Evolutionary conservation across 352 stramenopile genomes (phyloP), one percentile per base, ranked within the genome.

Genomic region (Phytophthora ramorum): DNA sequence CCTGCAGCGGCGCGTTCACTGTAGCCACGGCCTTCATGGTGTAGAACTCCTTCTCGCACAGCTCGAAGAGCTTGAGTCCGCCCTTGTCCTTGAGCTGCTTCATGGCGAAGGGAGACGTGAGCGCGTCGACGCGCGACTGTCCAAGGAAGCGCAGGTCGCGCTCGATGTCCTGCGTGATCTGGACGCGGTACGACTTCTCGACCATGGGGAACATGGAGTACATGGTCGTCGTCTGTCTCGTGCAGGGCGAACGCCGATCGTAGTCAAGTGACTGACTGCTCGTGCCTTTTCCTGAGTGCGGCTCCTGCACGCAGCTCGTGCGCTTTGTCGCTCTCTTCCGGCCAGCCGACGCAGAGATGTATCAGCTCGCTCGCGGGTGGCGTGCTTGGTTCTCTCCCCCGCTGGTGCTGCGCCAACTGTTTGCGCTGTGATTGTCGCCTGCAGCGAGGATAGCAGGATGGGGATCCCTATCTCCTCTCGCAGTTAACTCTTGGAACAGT

Each of bases 171-270:
- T 87, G 74, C 30, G 83, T 93, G 61, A 96, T 87, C 26, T 82
- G 73, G 63, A 88, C 76, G 47, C 83, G 79, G 62, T 91, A 94
- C 44, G 85, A 89, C 71, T 94, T 94, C 71, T 94, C 85, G 35
- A 96, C 85, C 56, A 91, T 80, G 53, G 83, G 84, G 75, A 94
- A 94, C 81, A 96, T 91, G 45, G 85, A 92, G 66, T 85, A 89
- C 66, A 80, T 75, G 37, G 32, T 46, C 50, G 48, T 49, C 19
- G 26, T n/a, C 20, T 24, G 12, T 38, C 22, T 24, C 22, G 22
- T 24, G 22, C 22, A 24, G 22, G 22, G 22, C 22, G 14, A 45
- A 13, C 41, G 40, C 48, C 55, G 6, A 24, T 24, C 22, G 37
- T 12, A 17, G 37, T 45, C 38, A 45, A 41, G 4, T 17, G 37